Percentiles rank a stretch among this genome's conserved stretches.
Evolutionary conservation across 768 basidiomycete genomes (phyloP).

Genomic region (Lactifluus pinguis): DNA sequence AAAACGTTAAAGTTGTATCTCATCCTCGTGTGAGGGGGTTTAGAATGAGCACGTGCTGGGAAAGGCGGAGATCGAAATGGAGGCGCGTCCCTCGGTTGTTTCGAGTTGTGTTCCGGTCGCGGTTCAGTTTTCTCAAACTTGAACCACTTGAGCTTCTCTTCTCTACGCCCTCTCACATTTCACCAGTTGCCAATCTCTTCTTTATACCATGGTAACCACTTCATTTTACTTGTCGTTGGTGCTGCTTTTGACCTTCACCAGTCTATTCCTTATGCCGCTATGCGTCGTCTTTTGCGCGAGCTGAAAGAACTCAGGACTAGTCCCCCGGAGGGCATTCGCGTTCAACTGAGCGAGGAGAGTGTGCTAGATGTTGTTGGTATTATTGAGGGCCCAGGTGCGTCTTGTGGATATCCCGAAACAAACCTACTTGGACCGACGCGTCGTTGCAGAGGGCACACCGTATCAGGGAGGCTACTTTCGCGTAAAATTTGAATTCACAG

Average conservation of each 20-base stretch:
- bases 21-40: neutral
- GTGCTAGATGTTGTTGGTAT: conserved; percentile 82
- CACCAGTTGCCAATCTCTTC: neutral
- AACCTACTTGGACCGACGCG: conserved; percentile 10
- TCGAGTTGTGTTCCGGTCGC: neutral
- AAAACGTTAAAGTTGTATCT: too few relatives aligned
- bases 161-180: neutral
- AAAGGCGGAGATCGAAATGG: neutral
- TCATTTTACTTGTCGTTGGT: neutral
- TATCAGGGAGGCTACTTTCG: conserved; percentile 66
- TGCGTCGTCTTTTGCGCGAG: conserved; percentile 86
- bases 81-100: neutral
- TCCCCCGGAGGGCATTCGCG: conserved; percentile 89
- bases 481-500: conserved; percentile 80
- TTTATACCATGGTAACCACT: conserved; percentile 3
- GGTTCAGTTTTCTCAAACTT: neutral
- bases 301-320: conserved; percentile 67
- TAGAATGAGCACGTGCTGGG: neutral
- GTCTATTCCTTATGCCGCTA: conserved; percentile 44
- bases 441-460: conserved; percentile 47
- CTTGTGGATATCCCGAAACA: neutral
- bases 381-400: conserved; percentile 83
- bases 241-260: conserved; percentile 10
- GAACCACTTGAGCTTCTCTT: neutral
- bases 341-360: conserved; percentile 80